Conservation (phyloP, 345 rosid species). For the Rubroshorea leprosula region DNA sequence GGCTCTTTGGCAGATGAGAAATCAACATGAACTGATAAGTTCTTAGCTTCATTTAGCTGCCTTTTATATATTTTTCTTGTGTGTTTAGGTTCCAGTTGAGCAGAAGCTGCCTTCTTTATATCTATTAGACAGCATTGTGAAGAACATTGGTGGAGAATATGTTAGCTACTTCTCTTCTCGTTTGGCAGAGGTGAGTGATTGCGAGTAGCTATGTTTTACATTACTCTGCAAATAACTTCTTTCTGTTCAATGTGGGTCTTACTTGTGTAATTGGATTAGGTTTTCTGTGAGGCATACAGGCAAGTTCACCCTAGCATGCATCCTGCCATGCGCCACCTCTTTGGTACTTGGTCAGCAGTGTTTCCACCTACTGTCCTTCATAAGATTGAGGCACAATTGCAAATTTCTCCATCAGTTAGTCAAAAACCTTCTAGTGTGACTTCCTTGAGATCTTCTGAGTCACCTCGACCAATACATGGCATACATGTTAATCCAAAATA, state of each 20-base stretch:
- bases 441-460: slow-evolving; percentile 56
- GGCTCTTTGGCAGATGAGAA: too few species aligned
- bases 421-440: slow-evolving; percentile 41
- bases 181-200: slow-evolving; percentile 81
- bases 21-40: too few species aligned
- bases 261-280: slow-evolving; percentile 35
- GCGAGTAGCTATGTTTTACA: neutral
- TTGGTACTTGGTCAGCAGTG: slow-evolving; percentile 92
- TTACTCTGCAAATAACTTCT: neutral
- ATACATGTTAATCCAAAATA: slow-evolving; percentile 99
- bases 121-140: slow-evolving; percentile 95
- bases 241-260: slow-evolving; percentile 3
- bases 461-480: slow-evolving; percentile 75
- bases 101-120: slow-evolving; percentile 89
- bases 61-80: neutral
- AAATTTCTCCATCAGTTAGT: slow-evolving; percentile 44
- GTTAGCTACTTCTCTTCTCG: slow-evolving; percentile 69
- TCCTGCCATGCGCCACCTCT: slow-evolving; percentile 83
- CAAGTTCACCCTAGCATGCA: slow-evolving; percentile 64
- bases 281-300: slow-evolving; percentile 74
- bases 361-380: slow-evolving; percentile 65
- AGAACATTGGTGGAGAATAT: slow-evolving; percentile 86
- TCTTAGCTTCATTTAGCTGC: neutral
- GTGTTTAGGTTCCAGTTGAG: slow-evolving; percentile 74
- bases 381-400: slow-evolving; percentile 69